Conservation (phyloP, 208 protist genomes). For the Acanthamoeba lenticulata region DNA sequence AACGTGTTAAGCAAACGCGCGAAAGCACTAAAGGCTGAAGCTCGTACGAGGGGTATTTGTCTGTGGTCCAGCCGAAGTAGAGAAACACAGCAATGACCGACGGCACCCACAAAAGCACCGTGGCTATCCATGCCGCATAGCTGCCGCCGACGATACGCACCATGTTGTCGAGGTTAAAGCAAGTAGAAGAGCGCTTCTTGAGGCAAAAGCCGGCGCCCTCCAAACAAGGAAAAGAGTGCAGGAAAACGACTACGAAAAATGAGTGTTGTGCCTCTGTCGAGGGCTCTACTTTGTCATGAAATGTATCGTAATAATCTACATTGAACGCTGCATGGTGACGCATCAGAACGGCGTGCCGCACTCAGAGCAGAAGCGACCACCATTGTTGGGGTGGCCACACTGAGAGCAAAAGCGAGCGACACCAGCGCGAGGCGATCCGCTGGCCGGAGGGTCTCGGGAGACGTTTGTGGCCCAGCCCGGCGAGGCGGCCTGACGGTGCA, state of each 20-base stretch:
- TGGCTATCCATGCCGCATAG: slow-evolving; percentile 37
- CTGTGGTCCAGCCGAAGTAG: slow-evolving; percentile 47
- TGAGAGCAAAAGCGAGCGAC: neutral
- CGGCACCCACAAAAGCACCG: slow-evolving; percentile 13
- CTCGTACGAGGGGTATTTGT: neutral
- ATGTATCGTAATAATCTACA: too few relatives aligned
- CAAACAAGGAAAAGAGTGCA: neutral
- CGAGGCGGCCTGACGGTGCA: neutral
- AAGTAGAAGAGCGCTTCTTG: neutral
- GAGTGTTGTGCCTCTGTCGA: too few relatives aligned
- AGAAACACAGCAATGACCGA: slow-evolving; percentile 9
- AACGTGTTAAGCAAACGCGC: too few relatives aligned
- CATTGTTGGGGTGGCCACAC: neutral
- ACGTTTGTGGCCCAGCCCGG: slow-evolving; percentile 38
- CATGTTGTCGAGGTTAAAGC: neutral
- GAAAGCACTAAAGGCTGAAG: neutral
- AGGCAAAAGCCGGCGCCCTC: neutral
- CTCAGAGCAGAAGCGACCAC: slow-evolving; percentile 27
- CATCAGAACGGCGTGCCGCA: neutral
- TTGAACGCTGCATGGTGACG: neutral
- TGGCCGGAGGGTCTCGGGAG: neutral
- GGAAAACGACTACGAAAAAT: too few relatives aligned
- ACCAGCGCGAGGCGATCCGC: neutral
- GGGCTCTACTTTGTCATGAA: too few relatives aligned
- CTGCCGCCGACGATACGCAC: neutral